Evolutionary conservation across 352 stramenopile genomes (phyloP).

Genomic region (Sclerospora graminicola): DNA sequence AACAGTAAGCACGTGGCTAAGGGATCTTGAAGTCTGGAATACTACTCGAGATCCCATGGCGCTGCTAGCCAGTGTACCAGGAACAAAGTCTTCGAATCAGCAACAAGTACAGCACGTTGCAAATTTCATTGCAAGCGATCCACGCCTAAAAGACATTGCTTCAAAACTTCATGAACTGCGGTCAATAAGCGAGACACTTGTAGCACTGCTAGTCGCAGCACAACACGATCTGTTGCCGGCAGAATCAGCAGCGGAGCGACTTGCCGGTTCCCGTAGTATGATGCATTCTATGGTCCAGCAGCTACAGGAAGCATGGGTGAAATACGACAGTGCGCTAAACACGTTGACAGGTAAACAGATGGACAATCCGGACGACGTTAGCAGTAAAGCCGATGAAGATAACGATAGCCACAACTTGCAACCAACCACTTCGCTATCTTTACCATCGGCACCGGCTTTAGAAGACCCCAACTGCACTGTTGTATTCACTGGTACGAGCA

Average conservation of each 20-base stretch:
- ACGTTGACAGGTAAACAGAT: neutral
- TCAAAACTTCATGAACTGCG: conserved; percentile 27
- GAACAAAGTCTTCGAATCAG: neutral
- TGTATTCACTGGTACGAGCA: conserved; percentile 70
- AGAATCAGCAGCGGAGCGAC: conserved; percentile 3
- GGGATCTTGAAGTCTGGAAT: conserved; percentile 16
- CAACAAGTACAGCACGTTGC: neutral
- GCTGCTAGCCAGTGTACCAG: neutral
- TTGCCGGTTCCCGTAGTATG: conserved; percentile 4
- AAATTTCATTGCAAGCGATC: neutral
- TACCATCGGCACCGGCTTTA: neutral
- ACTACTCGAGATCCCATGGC: conserved; percentile 3
- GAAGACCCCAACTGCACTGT: conserved; percentile 27
- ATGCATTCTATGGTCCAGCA: conserved; percentile 19
- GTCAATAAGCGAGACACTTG: conserved; percentile 40
- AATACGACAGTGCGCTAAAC: conserved; percentile 11
- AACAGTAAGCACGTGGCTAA: conserved; percentile 11
- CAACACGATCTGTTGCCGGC: conserved; percentile 28
- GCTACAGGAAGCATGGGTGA: conserved; percentile 17
- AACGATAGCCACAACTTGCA: neutral
- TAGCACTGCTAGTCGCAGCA: conserved; percentile 26
- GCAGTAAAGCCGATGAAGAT: neutral
- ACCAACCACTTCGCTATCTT: neutral
- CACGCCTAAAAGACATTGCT: conserved; percentile 7
- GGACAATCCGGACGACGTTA: neutral